Evolutionary conservation across 2,329 filamentous ascomycete species (phyloP).

Genomic region (Chaetoscypha palmicola): DNA sequence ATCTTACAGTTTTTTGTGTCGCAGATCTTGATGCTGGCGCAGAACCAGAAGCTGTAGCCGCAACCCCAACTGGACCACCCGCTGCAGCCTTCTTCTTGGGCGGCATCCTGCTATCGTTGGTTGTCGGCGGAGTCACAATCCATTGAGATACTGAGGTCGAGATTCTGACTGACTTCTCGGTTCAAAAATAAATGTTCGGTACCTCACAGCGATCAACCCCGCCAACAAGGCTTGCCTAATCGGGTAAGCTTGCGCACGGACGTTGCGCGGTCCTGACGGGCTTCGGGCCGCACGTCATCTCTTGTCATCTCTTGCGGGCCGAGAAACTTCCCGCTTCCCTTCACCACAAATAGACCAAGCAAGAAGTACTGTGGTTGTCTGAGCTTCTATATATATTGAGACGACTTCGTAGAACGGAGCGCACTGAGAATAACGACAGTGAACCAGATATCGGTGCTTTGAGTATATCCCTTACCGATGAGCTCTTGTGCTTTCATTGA

Average conservation of each 20-base stretch:
- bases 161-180: not conserved
- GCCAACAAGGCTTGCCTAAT: not conserved
- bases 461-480: too few species aligned
- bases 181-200: slow-evolving; percentile 6
- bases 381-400: too few species aligned
- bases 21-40: slow-evolving; percentile 7
- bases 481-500: too few species aligned
- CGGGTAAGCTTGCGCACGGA: not conserved
- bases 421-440: too few species aligned
- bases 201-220: not conserved
- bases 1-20: slow-evolving; percentile 15
- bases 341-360: too few species aligned
- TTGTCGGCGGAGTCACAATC: not conserved
- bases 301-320: too few species aligned
- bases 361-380: too few species aligned
- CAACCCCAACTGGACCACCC: slow-evolving; percentile 19
- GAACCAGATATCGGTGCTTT: too few species aligned
- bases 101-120: slow-evolving; percentile 15
- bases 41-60: slow-evolving; percentile 2
- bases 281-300: not conserved
- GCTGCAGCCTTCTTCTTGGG: slow-evolving; percentile 22
- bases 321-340: too few species aligned
- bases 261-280: not conserved
- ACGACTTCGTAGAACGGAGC: too few species aligned
- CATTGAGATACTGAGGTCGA: not conserved